phyloP scores from a whole-genome alignment of 768 basidiomycete species.

The Leccinum rimulosum region DNA sequence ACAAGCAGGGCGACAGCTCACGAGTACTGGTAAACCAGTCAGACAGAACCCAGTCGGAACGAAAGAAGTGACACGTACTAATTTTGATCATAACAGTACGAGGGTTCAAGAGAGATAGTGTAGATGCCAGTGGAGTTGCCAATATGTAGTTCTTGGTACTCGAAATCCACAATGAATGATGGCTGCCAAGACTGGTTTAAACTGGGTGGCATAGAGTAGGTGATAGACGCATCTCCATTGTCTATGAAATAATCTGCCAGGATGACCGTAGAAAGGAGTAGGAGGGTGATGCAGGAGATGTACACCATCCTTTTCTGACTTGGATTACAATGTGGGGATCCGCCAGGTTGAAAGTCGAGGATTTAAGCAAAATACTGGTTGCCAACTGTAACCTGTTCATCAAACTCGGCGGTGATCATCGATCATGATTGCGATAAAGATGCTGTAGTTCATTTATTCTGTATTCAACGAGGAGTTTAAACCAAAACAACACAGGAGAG shows the following conservation, averaged over 20 bases:
- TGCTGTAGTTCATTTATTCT: not conserved
- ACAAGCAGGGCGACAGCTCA: conserved; percentile 5
- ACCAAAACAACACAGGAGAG: not conserved
- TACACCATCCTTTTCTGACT: not conserved
- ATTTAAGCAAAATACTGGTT: not conserved
- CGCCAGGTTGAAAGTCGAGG: not conserved
- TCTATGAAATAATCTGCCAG: conserved; percentile 25
- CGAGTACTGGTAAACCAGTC: conserved; percentile 13
- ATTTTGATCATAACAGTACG: conserved; percentile 21
- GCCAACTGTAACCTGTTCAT: too few species aligned
- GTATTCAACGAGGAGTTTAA: not conserved
- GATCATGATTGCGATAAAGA: not conserved
- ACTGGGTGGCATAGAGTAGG: conserved; percentile 20
- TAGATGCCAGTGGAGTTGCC: conserved; percentile 19
- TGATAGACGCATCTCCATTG: conserved; percentile 21
- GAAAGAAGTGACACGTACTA: conserved; percentile 17
- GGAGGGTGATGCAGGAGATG: not conserved
- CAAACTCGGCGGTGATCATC: not conserved
- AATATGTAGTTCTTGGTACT: conserved; percentile 4
- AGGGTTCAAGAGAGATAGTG: conserved; percentile 15
- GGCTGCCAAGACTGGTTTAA: conserved; percentile 13
- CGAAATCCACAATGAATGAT: not conserved
- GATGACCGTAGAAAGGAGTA: conserved; percentile 17
- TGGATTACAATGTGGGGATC: not conserved
- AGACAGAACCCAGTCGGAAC: not conserved